Evolutionary conservation across 495 filamentous ascomycete genomes (phyloP).

Genomic region (Annulohypoxylon nitens): DNA sequence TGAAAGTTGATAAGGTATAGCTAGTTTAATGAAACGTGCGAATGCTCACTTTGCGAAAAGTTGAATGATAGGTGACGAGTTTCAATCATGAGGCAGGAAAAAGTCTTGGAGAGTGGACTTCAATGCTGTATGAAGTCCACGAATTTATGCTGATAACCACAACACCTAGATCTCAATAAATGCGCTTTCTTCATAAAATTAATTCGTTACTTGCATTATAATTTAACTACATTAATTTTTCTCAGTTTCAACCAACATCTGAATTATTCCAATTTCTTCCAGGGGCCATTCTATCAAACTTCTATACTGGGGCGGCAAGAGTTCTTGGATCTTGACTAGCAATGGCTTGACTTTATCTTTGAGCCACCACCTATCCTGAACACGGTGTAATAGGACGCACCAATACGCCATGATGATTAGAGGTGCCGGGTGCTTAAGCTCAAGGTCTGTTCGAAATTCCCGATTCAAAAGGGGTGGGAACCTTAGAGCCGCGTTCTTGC

Average conservation of each 20-base stretch:
- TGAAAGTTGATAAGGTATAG: not conserved
- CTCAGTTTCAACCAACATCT: not conserved
- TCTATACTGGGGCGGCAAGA: conserved; percentile 29
- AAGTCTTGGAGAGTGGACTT: not conserved
- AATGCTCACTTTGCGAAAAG: not conserved
- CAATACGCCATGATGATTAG: conserved; percentile 46
- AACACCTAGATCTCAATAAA: not conserved
- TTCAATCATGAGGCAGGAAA: not conserved
- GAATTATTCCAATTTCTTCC: conserved; percentile 7
- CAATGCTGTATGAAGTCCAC: conserved; percentile 26
- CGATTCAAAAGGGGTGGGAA: conserved; percentile 31
- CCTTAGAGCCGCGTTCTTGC: conserved; percentile 41
- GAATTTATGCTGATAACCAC: not conserved
- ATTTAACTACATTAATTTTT: not conserved
- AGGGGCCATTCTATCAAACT: conserved; percentile 23
- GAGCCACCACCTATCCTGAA: conserved; percentile 44
- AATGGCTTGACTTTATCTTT: conserved; percentile 28
- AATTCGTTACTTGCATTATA: not conserved
- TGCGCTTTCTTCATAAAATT: not conserved
- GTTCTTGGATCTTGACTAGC: conserved; percentile 36
- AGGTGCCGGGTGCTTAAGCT: conserved; percentile 28
- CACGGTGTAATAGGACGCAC: conserved; percentile 45
- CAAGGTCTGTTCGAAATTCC: conserved; percentile 29
- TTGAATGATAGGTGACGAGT: conserved; percentile 9
- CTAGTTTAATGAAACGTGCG: not conserved